Base-by-base conservation (phyloP, 805 yeast genomes). In the Priceomyces fermenticarens region DNA sequence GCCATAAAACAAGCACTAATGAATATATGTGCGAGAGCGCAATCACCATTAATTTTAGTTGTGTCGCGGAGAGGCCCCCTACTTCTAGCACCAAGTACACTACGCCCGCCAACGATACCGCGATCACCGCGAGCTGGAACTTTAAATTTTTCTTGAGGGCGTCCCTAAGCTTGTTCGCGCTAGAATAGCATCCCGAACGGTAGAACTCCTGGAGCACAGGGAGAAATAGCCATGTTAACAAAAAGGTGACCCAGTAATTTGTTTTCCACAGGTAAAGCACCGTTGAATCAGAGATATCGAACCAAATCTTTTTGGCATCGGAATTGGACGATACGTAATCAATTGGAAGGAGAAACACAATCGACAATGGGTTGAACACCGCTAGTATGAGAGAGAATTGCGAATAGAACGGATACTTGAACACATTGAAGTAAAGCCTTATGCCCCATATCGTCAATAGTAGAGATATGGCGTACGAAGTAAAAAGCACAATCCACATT, bases 1-100 rank as follows among this genome's bases (percentile, higher is more conserved):
- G 64, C 91, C 93, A 86, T 15, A 85, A 72, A 2, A 91, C 89
- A 27, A 88, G 54, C 2, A 83, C 69, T 54, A 88, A 69, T 0
- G 95, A 77, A 57, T 87, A 88, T 14, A 84, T 80, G 57, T 88
- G 93, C 1, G 93, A 78, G 9, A 85, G 52, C 0, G 93, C 90
- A 45, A 88, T 83, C 13, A 84, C 71, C 62, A 88, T 72, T 25
- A 81, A 72, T 56, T 81, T 83, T 49, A 88, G 61, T 29, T 81
- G 78, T 27, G 65, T 64, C 37, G 81, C 65, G 0, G 75, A 62
- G 32, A 82, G 66, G 0, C 85, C 85, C 10, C 79, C 70, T 16
- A 73, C 76, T 40, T 68, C 71, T 7, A 75, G 49, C 15, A 81
- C 59, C 47, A 84, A 72, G 53, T 88, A 88, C 3, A 85, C 51